Evolutionary conservation across 352 stramenopile genomes (phyloP).

Genomic region (Globisporangium nagaii): DNA sequence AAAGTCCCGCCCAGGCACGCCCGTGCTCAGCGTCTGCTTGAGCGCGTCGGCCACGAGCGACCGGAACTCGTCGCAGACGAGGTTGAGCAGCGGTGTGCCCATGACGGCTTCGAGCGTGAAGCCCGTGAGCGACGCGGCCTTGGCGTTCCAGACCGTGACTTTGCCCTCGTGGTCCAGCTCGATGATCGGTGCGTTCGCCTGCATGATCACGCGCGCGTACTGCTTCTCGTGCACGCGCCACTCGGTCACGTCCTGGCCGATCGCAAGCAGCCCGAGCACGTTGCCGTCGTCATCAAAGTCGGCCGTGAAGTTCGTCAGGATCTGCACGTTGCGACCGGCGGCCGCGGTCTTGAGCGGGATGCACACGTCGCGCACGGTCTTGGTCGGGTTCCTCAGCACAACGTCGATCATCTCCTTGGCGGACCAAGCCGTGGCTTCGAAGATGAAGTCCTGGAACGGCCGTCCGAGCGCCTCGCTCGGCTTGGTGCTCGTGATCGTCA

Average conservation of each 20-base stretch:
- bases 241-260: conserved; percentile 53
- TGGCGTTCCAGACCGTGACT: conserved; percentile 68
- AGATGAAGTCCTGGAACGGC: conserved; percentile 32
- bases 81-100: conserved; percentile 31
- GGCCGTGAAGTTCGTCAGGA: conserved; percentile 58
- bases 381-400: conserved; percentile 11
- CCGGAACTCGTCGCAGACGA: conserved; percentile 45
- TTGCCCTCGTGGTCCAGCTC: conserved; percentile 61
- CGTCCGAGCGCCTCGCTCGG: conserved; percentile 22
- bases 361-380: conserved; percentile 31
- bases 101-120: conserved; percentile 45
- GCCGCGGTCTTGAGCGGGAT: conserved; percentile 40
- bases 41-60: conserved; percentile 38
- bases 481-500: conserved; percentile 28
- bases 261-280: conserved; percentile 23
- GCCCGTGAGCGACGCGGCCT: conserved; percentile 55
- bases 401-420: conserved; percentile 12
- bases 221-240: conserved; percentile 37
- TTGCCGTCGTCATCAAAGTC: conserved; percentile 29
- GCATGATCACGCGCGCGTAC: conserved; percentile 60
- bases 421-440: conserved; percentile 12
- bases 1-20: conserved; percentile 42
- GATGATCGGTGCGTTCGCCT: conserved; percentile 73
- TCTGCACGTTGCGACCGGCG: conserved; percentile 33
- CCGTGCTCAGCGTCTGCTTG: conserved; percentile 34